Evolutionary conservation across 139 green algal species (phyloP), one percentile per base, ranked within the genome.

Genomic region (Chlorella sp.): DNA sequence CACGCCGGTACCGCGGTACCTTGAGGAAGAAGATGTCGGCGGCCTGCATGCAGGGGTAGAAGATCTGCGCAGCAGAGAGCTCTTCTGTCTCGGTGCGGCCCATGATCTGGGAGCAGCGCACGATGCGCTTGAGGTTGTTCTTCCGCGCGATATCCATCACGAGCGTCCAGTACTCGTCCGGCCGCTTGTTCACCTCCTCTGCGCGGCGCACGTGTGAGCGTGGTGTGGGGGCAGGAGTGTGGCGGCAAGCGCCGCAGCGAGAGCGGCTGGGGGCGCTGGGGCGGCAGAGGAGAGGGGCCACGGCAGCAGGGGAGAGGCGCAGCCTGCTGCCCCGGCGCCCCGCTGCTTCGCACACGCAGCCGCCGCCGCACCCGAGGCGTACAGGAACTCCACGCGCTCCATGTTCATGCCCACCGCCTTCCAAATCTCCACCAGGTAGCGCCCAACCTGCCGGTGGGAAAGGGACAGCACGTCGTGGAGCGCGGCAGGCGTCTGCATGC

Each of bases 1-100:
- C n/a, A n/a, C n/a, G n/a, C n/a, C n/a, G n/a, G n/a, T n/a, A n/a
- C n/a, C n/a, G n/a, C n/a, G n/a, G n/a, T n/a, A 88, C 89, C 87
- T 97, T 97, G 42, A 99, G 87, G 91, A 98, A 99, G 91, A 99
- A 99, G 84, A 99, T 98, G 90, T 98, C 94, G 5, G 93, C 94
- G 46, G 88, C 95, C 86, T 98, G 96, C 96, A 99, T 99, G 87
- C 92, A 94, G 12, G 96, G 96, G 86, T 99, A 99, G 84, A 99
- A 97, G 74, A 99, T 98, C 84, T 99, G 96, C 9, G 94, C 91
- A 0, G 96, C 94, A 27, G 79, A 90, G 27, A 99, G 84, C 40
- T 99, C 96, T 61, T 98, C 95, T 9, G 82, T 92, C 86, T 99
- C 96, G 45, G 48, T 83, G 70, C 96, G 91, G 6, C 96, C 96